These are phyloP conservation scores for Neofusicoccum parvum DNA, from an alignment of 2,329 filamentous ascomycete genomes.

Conservation along the genomic window DNA sequence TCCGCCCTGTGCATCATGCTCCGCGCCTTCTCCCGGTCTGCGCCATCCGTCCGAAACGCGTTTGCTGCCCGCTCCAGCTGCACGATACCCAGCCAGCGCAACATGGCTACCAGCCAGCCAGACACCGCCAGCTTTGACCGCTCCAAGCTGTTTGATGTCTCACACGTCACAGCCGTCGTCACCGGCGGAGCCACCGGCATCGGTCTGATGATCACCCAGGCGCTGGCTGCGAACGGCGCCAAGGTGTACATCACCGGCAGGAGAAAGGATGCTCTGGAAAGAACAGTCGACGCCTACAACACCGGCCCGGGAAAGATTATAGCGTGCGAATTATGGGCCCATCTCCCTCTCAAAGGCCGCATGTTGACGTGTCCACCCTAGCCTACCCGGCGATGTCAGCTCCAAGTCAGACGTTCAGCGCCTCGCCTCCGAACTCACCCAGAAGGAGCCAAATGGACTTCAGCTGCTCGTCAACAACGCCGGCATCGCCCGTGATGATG, in stretches of 20 bases:
- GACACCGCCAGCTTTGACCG: conserved; percentile 44
- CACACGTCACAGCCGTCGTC: conserved; percentile 48
- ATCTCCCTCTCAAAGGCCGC: neutral
- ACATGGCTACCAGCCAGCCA: conserved; percentile 34
- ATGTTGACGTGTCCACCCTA: conserved; percentile 21
- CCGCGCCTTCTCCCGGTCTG: conserved; percentile 30
- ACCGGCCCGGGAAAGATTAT: conserved; percentile 52
- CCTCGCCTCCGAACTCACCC: conserved; percentile 43
- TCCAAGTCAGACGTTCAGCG: conserved; percentile 52
- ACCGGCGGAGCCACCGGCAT: conserved; percentile 52
- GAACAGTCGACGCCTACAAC: conserved; percentile 50
- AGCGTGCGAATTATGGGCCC: conserved; percentile 31
- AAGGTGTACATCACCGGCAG: conserved; percentile 40
- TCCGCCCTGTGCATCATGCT: conserved; percentile 30
- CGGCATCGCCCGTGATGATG: conserved; percentile 55
- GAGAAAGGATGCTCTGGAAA: conserved; percentile 37
- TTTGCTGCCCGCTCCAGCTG: conserved; percentile 22
- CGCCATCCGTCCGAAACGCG: conserved; percentile 19
- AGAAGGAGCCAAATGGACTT: conserved; percentile 55
- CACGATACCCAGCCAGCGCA: conserved; percentile 24
- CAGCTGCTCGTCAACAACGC: conserved; percentile 59
- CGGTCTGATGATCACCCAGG: conserved; percentile 42
- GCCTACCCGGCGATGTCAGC: conserved; percentile 51
- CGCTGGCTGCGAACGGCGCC: conserved; percentile 38
- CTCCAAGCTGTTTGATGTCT: conserved; percentile 49